A percentile compares a stretch with the other conserved stretches of the same genome.
phyloP scores from a whole-genome alignment of 257 asterid genomes.

The Knoxia roxburghii region DNA sequence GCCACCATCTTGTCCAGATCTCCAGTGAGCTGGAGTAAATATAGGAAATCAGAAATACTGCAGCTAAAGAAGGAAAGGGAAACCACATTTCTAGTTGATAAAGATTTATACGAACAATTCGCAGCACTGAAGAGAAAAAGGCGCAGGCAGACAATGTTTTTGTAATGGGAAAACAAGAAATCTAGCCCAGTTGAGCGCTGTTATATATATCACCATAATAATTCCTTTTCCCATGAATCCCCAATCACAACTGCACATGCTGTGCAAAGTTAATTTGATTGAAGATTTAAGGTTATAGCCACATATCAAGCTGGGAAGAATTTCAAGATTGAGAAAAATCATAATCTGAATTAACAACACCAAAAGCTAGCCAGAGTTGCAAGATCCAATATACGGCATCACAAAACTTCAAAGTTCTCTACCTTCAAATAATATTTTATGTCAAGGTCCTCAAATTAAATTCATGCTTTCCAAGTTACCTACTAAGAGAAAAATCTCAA shows the following conservation, averaged over 20 bases:
- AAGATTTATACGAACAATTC: too few relatives aligned
- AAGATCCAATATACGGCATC: not conserved
- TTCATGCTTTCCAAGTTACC: too few relatives aligned
- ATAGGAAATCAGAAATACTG: not conserved
- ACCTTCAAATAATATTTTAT: not conserved
- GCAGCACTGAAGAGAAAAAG: too few relatives aligned
- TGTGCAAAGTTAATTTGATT: not conserved
- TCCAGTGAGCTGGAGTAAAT: constrained; percentile 67
- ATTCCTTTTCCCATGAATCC: too few relatives aligned
- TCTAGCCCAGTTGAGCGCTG: too few relatives aligned
- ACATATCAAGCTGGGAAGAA: not conserved
- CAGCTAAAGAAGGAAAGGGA: not conserved
- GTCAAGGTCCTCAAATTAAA: too few relatives aligned
- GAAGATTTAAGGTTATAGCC: not conserved
- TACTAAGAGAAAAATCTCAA: not conserved
- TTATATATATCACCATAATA: too few relatives aligned
- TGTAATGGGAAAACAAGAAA: too few relatives aligned
- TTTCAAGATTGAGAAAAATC: not conserved
- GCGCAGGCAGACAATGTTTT: too few relatives aligned
- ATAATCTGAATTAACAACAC: not conserved
- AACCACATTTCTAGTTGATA: not conserved
- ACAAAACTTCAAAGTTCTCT: not conserved
- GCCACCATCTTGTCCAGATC: constrained; percentile 95
- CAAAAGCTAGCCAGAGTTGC: not conserved
- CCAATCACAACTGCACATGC: too few relatives aligned